Conservation (phyloP, 2,329 filamentous ascomycete species). For the Cryoendolithus antarcticus region DNA sequence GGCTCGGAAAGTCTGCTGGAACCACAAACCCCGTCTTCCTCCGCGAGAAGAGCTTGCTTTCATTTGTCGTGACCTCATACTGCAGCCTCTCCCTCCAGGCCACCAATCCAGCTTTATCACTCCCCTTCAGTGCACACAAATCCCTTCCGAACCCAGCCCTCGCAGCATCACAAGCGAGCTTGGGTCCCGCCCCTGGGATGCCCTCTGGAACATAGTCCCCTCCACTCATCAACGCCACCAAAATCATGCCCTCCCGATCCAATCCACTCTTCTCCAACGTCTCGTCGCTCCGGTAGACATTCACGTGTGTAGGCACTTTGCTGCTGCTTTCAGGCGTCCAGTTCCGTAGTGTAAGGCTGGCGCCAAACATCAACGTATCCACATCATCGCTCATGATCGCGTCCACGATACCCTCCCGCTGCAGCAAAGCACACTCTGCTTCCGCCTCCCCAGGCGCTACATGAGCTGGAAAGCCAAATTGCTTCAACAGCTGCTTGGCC, state of each 20-base stretch:
- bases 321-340: slow-evolving; percentile 63
- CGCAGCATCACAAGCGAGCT: slow-evolving; percentile 80
- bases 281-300: slow-evolving; percentile 57
- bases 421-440: slow-evolving; percentile 82
- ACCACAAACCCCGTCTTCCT: slow-evolving; percentile 64
- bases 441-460: slow-evolving; percentile 90
- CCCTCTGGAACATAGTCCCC: slow-evolving; percentile 83
- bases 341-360: slow-evolving; percentile 62
- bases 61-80: slow-evolving; percentile 71
- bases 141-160: slow-evolving; percentile 72
- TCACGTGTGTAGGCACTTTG: slow-evolving; percentile 69
- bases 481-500: slow-evolving; percentile 68
- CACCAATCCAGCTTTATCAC: slow-evolving; percentile 46
- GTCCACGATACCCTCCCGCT: slow-evolving; percentile 72
- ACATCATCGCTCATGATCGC: slow-evolving; percentile 93
- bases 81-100: slow-evolving; percentile 61
- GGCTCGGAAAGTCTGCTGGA: slow-evolving; percentile 68
- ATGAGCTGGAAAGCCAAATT: slow-evolving; percentile 76
- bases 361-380: slow-evolving; percentile 96
- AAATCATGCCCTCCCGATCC: slow-evolving; percentile 78
- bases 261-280: slow-evolving; percentile 48
- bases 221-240: slow-evolving; percentile 88
- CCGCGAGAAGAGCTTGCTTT: slow-evolving; percentile 65
- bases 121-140: slow-evolving; percentile 52
- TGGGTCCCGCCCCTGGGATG: slow-evolving; percentile 75